Base-by-base conservation (phyloP, 805 yeast species). In the Saturnispora saitoi region DNA sequence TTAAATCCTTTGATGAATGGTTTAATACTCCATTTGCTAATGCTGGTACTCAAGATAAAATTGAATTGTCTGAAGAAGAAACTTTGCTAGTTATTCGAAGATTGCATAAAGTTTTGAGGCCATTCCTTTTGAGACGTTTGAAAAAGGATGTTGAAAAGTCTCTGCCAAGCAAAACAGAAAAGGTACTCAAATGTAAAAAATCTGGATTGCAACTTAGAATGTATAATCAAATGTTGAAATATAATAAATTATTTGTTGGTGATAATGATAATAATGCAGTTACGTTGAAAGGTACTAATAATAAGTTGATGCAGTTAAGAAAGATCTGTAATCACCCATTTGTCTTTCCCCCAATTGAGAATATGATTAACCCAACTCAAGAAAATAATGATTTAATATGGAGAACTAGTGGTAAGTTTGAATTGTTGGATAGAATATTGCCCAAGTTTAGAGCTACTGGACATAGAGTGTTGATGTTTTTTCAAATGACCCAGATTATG, bases 401-500 rank as follows among this genome's bases (percentile, higher is more conserved):
- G 83, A 75, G 93, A 68, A 76, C 76, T 29, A 75, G 87, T 46
- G 95, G 95, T 60, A 86, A 86, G 59, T 85, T 87, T 62, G 95
- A 86, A 61, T 66, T 86, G 45, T 68, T 86, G 53, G 91, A 84
- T 62, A 70, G 90, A 52, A 72, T 86, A 14, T 70, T 86, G 58
- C 89, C 91, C 11, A 86, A 86, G 62, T 80, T 83, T 61, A 78
- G 81, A 56, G 82, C 77, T 0, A 69, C 82, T 5, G 89, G 89
- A 2, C 95, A 86, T 61, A 73, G 90, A 61, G 88, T 85, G 3
- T 72, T 86, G 64, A 81, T 86, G 65, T 86, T 86, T 59, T 86
- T 86, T 70, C 95, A 86, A 67, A 86, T 86, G 95, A 86, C 95
- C 0, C 88, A 83, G 60, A 86, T 86, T 48, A 86, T 86, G 95